Evolutionary conservation across 306 rosid genomes (phyloP), one percentile per base, ranked within the genome.

Genomic region (Corylus heterophylla): DNA sequence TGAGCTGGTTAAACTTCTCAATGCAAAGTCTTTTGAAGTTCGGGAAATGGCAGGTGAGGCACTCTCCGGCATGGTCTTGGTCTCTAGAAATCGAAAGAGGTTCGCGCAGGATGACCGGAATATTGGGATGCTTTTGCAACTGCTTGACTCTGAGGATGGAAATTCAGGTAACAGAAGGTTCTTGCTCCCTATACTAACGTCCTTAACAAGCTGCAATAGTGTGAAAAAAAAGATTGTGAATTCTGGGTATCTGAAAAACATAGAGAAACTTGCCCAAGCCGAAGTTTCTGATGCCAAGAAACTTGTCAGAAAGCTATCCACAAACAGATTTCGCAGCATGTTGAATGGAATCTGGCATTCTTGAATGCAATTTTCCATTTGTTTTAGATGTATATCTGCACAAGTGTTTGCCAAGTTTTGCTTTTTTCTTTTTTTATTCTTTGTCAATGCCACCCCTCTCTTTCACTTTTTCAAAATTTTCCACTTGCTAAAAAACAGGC

Each of bases 41-140:
- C 81, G 98, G 5, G 97, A 92, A 84, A 86, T 89, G 92, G 96
- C 98, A 29, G 91, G 92, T 0, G 97, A 86, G 84, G 90, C 93
- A 27, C 90, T 94, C 20, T 84, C 92, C 17, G 81, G 80, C 50
- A 73, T 94, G 93, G 91, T 94, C 64, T 81, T 80, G 81, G 86
- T 90, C 75, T 80, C 98, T 5, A 94, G 80, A 78, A 92, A 94
- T 69, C 84, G 98, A 16, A 94, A 92, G 85, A 88, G 77, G 59
- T 94, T 94, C 76, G 91, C 83, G 63, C 91, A 89, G 76, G 97
- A 94, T 82, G 97, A 92, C 45, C 84, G 86, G 51, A 94, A 85
- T 70, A 88, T 94, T 9, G 73, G 80, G 20, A 78, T 82, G 18
- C 83, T 92, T 76, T 86, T 94, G 68, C 91, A 88, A 79, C 74